Evolutionary conservation across 345 rosid species (phyloP).

Genomic region (Camelina laxa): DNA sequence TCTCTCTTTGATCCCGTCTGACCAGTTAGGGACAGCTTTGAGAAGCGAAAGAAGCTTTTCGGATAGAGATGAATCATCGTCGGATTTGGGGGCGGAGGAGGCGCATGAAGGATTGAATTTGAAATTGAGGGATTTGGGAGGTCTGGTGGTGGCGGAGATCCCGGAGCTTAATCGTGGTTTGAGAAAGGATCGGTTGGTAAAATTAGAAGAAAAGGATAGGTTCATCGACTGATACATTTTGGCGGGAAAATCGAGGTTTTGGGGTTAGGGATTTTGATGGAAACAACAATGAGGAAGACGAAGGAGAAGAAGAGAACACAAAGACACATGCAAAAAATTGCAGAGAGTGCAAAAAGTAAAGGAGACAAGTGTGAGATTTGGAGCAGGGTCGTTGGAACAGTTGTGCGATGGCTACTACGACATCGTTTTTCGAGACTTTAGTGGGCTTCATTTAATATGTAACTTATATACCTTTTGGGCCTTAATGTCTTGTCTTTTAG

Average conservation of each 20-base stretch:
- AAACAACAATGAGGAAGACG: slow-evolving; percentile 35
- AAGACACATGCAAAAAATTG: slow-evolving; percentile 29
- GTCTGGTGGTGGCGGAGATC: slow-evolving; percentile 43
- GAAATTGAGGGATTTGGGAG: slow-evolving; percentile 35
- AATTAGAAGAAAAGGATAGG: slow-evolving; percentile 47
- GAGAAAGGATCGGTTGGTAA: slow-evolving; percentile 43
- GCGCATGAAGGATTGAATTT: slow-evolving; percentile 45
- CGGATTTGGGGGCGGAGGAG: slow-evolving; percentile 39
- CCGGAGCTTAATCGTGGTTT: slow-evolving; percentile 29
- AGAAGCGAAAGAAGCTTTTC: slow-evolving; percentile 59
- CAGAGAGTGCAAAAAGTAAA: slow-evolving; percentile 20
- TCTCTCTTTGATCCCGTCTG: slow-evolving; percentile 76
- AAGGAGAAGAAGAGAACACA: background rate
- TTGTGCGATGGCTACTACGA: slow-evolving; percentile 6
- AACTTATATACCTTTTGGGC: background rate
- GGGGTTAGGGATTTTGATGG: slow-evolving; percentile 45
- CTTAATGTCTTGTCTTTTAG: background rate
- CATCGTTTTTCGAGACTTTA: background rate
- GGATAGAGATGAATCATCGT: slow-evolving; percentile 38
- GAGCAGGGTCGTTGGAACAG: slow-evolving; percentile 38
- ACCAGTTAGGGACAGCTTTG: slow-evolving; percentile 82
- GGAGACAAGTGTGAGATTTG: slow-evolving; percentile 13
- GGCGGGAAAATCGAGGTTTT: slow-evolving; percentile 42
- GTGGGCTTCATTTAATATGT: background rate
- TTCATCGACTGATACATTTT: slow-evolving; percentile 56